phyloP scores from a whole-genome alignment of 2,329 filamentous ascomycete genomes.

The Moelleriella libera region DNA sequence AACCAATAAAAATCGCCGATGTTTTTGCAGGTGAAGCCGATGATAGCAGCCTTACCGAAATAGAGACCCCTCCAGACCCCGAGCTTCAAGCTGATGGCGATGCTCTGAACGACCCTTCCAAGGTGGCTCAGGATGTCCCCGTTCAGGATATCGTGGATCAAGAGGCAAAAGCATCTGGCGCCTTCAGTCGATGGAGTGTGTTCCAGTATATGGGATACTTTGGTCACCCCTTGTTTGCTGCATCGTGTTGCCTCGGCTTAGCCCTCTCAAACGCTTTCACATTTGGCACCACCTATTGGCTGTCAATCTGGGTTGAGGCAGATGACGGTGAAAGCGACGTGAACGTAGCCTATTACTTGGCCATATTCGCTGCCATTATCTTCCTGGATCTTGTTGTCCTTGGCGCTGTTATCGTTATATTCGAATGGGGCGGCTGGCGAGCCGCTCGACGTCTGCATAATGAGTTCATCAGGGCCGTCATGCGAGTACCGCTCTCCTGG shows the following conservation, averaged over 20 bases:
- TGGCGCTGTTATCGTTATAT: slow-evolving; percentile 28
- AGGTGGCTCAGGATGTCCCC: slow-evolving; percentile 19
- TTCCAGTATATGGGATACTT: slow-evolving; percentile 38
- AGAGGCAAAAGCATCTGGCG: slow-evolving; percentile 31
- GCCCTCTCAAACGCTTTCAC: slow-evolving; percentile 26
- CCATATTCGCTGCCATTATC: slow-evolving; percentile 33
- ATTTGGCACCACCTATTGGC: slow-evolving; percentile 30
- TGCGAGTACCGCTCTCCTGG: slow-evolving; percentile 41
- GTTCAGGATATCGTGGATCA: slow-evolving; percentile 29
- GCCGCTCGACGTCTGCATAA: slow-evolving; percentile 38
- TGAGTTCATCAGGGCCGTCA: slow-evolving; percentile 34
- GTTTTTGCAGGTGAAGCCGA: slow-evolving; percentile 19
- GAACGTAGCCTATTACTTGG: slow-evolving; percentile 35
- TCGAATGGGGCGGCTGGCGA: slow-evolving; percentile 41
- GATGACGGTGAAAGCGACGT: slow-evolving; percentile 27
- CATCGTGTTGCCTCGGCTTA: slow-evolving; percentile 22
- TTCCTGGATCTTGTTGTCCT: slow-evolving; percentile 27
- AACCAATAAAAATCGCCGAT: slow-evolving; percentile 27
- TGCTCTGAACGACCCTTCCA: slow-evolving; percentile 15
- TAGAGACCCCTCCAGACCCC: slow-evolving; percentile 11
- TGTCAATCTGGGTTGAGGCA: slow-evolving; percentile 39
- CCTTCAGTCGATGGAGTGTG: slow-evolving; percentile 28
- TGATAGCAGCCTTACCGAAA: slow-evolving; percentile 16
- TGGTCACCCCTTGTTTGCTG: slow-evolving; percentile 28
- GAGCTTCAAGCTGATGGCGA: slow-evolving; percentile 15